Percentiles rank a stretch among this genome's conserved stretches.
Conservation (phyloP, 495 filamentous ascomycete genomes). For the Annulohypoxylon bovei region DNA sequence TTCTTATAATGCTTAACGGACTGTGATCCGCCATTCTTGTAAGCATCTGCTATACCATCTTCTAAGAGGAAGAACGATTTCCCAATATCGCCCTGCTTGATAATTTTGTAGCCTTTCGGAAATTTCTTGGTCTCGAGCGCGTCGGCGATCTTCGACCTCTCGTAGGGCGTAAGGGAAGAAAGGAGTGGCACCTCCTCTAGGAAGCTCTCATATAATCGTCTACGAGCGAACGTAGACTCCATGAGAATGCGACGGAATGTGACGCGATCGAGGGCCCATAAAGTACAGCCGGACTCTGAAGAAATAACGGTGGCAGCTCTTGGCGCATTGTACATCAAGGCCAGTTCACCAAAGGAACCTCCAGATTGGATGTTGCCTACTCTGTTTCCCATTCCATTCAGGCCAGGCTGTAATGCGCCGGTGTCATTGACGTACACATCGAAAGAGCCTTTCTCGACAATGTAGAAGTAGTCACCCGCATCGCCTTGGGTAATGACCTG, state of each 20-base stretch:
- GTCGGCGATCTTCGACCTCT: slow-evolving; percentile 96
- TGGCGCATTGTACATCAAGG: slow-evolving; percentile 98
- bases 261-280: slow-evolving; percentile 94
- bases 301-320: slow-evolving; percentile 96
- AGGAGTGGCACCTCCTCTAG: slow-evolving; percentile 96
- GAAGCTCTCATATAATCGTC: slow-evolving; percentile 97
- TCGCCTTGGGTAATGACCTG: slow-evolving; percentile 94
- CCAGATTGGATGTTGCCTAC: slow-evolving; percentile 87
- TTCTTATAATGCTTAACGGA: slow-evolving; percentile 83
- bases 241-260: slow-evolving; percentile 98
- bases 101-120: slow-evolving; percentile 81
- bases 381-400: slow-evolving; percentile 83
- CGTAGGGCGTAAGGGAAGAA: slow-evolving; percentile 83
- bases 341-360: slow-evolving; percentile 96
- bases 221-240: slow-evolving; percentile 95
- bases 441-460: slow-evolving; percentile 90
- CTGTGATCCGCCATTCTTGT: slow-evolving; percentile 70
- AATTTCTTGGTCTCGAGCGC: slow-evolving; percentile 91
- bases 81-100: slow-evolving; percentile 89
- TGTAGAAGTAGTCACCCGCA: slow-evolving; percentile 96
- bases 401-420: slow-evolving; percentile 83
- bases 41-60: slow-evolving; percentile 85
- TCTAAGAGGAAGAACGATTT: slow-evolving; percentile 94
- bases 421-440: slow-evolving; percentile 87
- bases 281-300: slow-evolving; percentile 76